Evolutionary conservation across 441 rosid genomes (phyloP), one percentile per base, ranked within the genome.

Genomic region (Viola pubescens): DNA sequence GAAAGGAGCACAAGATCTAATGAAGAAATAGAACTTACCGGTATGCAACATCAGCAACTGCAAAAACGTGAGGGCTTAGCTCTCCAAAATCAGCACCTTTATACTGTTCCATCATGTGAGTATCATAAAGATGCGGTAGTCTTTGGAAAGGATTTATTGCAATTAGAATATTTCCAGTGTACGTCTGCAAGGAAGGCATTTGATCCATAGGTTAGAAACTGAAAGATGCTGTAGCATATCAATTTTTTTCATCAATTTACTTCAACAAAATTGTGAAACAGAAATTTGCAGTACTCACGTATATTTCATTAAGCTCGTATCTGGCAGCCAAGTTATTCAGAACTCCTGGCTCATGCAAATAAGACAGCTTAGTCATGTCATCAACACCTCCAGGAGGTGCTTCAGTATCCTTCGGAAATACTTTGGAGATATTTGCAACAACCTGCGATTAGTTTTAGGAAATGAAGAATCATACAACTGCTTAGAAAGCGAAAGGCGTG

Each of bases 361-460:
- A 94, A 39, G 99, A 86, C 71, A 94, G 92, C 83, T 94, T 94
- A 57, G 99, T 94, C 99, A 94, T 94, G 83, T 94, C 99, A 87
- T 94, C 99, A 49, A 91, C 99, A 67, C 99, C 99, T 45, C 96
- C 98, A 47, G 98, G 96, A 43, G 89, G 78, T 45, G 97, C 98
- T 78, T 94, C 99, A 4, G 92, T 94, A 73, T 94, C 99, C 72
- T 91, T 87, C 40, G 98, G 98, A 70, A 73, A 91, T 19, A 89
- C 87, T 63, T 81, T 91, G 57, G 92, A 87, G 40, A 84, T 79
- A 65, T 84, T 81, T 42, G 94, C 75, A 72, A 89, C 92, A 66
- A 81, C 87, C 99, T 94, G 87, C 71, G 59, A 60, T 39, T 6
- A 43, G 64, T 46, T 58, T 61, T 54, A 45, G 61, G 52, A 34